Evolutionary conservation across 345 rosid genomes (phyloP).

Genomic region (Gossypium thurberi): DNA sequence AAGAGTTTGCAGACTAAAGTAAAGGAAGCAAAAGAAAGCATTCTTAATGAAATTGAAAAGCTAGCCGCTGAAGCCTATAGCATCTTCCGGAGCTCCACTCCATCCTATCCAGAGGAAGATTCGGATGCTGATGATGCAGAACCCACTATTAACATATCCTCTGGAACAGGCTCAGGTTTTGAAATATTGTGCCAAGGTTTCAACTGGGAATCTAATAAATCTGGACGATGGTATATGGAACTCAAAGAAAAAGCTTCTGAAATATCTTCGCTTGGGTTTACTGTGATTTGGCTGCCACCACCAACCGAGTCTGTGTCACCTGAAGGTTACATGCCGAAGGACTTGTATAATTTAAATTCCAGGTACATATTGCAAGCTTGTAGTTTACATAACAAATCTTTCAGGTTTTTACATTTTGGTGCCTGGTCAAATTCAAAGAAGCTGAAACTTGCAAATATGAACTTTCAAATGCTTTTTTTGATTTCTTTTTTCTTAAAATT

Average conservation of each 20-base stretch:
- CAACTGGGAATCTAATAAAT: slow-evolving; percentile 96
- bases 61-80: slow-evolving; percentile 98
- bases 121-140: slow-evolving; percentile 30
- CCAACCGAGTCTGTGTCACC: slow-evolving; percentile 97
- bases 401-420: neutral
- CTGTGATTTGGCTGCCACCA: slow-evolving; percentile 90
- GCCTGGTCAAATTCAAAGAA: neutral
- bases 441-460: neutral
- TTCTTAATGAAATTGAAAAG: slow-evolving; percentile 91
- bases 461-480: neutral
- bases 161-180: slow-evolving; percentile 80
- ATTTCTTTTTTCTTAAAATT: neutral
- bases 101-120: slow-evolving; percentile 52
- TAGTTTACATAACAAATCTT: neutral
- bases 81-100: slow-evolving; percentile 69
- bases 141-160: slow-evolving; percentile 44
- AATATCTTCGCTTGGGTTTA: slow-evolving; percentile 73
- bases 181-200: slow-evolving; percentile 94
- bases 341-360: slow-evolving; percentile 81
- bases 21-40: slow-evolving; percentile 72
- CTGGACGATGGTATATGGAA: slow-evolving; percentile 78
- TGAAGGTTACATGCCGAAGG: slow-evolving; percentile 98
- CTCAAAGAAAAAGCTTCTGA: slow-evolving; percentile 66
- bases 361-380: slow-evolving; percentile 39
- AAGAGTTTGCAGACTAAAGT: slow-evolving; percentile 44